Percentiles rank a stretch among this genome's conserved stretches.
Evolutionary conservation across 2,329 filamentous ascomycete genomes (phyloP).

Genomic region (Talaromyces sp.): DNA sequence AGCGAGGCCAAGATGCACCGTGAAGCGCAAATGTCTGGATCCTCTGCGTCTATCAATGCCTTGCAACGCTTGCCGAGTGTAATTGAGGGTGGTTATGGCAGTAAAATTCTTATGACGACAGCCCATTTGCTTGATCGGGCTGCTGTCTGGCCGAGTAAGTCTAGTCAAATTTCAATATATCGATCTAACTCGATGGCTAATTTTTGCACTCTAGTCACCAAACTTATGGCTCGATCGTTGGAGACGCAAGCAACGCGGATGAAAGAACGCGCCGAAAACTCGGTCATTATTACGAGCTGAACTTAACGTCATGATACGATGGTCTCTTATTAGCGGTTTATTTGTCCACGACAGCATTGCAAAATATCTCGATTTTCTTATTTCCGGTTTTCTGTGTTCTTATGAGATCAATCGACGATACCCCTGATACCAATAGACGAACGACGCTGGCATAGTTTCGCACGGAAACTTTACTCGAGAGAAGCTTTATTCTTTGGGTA

Average conservation of each 20-base stretch:
- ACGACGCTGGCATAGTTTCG: slow-evolving; percentile 6
- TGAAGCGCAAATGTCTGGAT: slow-evolving; percentile 49
- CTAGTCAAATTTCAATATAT: neutral
- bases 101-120: slow-evolving; percentile 76
- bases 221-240: slow-evolving; percentile 61
- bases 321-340: neutral
- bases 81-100: slow-evolving; percentile 69
- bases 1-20: slow-evolving; percentile 73
- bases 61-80: slow-evolving; percentile 51
- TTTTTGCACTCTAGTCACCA: slow-evolving; percentile 48
- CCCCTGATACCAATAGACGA: slow-evolving; percentile 11
- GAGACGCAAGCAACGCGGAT: slow-evolving; percentile 60
- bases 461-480: neutral
- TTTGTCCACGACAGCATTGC: slow-evolving; percentile 3
- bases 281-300: slow-evolving; percentile 24
- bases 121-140: slow-evolving; percentile 83
- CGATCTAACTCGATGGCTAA: neutral
- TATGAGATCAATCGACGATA: slow-evolving; percentile 4
- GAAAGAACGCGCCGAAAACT: slow-evolving; percentile 50
- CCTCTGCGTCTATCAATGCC: slow-evolving; percentile 46
- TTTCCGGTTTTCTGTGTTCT: neutral
- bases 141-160: slow-evolving; percentile 84
- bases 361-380: neutral
- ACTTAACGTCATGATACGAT: slow-evolving; percentile 5
- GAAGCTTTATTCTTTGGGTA: neutral